A percentile compares a stretch with the other conserved stretches of the same genome.
Conservation (phyloP, 768 basidiomycete species). For the Psilocybe cubensis region DNA sequence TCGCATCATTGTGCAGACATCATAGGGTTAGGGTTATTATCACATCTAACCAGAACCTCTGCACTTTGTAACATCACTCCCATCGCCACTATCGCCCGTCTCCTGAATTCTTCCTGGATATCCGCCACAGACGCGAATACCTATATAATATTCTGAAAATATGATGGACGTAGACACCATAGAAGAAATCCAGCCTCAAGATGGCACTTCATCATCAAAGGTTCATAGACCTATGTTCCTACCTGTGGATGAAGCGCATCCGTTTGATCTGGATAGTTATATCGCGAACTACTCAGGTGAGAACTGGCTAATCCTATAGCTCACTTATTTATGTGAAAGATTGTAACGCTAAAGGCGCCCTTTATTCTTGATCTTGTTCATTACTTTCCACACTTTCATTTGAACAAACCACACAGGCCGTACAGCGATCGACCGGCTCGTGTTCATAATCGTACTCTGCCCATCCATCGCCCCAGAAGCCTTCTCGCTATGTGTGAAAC, state of each 20-base stretch:
- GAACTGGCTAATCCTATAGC: not conserved
- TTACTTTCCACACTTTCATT: too few species aligned
- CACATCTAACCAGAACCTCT: not conserved
- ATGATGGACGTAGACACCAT: slow-evolving; percentile 50
- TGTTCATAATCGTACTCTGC: slow-evolving; percentile 65
- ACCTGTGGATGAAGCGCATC: slow-evolving; percentile 76
- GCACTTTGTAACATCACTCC: not conserved
- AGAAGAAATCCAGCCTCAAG: slow-evolving; percentile 31
- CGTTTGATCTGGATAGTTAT: slow-evolving; percentile 86
- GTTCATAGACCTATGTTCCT: too few species aligned
- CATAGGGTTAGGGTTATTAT: not conserved
- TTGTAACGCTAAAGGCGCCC: too few species aligned
- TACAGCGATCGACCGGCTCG: slow-evolving; percentile 72
- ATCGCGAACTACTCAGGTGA: slow-evolving; percentile 77
- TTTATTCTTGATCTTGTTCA: too few species aligned
- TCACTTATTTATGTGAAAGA: too few species aligned
- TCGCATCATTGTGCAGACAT: too few species aligned
- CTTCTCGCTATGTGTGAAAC: slow-evolving; percentile 63
- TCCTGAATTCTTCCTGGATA: too few species aligned
- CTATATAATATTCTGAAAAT: slow-evolving; percentile 16
- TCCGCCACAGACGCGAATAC: not conserved
- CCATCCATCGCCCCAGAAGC: slow-evolving; percentile 77
- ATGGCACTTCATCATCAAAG: slow-evolving; percentile 25
- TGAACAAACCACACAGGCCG: slow-evolving; percentile 71
- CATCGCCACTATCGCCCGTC: too few species aligned